Percentiles rank a stretch among this genome's conserved stretches.
Conservation (phyloP, 2,329 filamentous ascomycete genomes). For the Pseudovirgaria hyperparasitica region DNA sequence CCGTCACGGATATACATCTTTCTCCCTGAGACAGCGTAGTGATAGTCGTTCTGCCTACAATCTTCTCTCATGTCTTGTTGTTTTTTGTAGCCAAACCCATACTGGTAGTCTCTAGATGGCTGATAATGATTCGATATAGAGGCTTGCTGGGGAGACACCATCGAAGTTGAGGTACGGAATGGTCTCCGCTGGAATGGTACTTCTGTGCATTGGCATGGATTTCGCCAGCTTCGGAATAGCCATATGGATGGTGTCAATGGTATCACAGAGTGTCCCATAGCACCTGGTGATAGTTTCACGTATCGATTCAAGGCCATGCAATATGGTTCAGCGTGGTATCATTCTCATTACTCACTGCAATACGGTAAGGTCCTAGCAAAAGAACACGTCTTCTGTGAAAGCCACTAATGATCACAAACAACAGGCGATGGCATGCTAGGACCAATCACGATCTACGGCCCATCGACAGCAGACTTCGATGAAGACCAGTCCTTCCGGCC, state of each 20-base stretch:
- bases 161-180: constrained; percentile 18
- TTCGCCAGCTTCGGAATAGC: constrained; percentile 39
- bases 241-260: constrained; percentile 44
- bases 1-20: too few relatives aligned
- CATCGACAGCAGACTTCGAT: constrained; percentile 33
- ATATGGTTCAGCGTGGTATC: constrained; percentile 27
- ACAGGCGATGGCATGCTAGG: constrained; percentile 29
- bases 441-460: constrained; percentile 27
- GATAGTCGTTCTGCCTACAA: too few relatives aligned
- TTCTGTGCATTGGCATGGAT: constrained; percentile 44
- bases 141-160: constrained; percentile 15
- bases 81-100: too few relatives aligned
- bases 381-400: constrained; percentile 11
- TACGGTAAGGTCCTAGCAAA: too few relatives aligned
- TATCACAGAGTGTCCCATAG: constrained; percentile 41
- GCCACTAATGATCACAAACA: too few relatives aligned
- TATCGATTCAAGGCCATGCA: constrained; percentile 42
- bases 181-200: constrained; percentile 37
- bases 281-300: constrained; percentile 36
- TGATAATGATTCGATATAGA: too few relatives aligned
- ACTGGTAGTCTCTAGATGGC: too few relatives aligned
- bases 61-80: too few relatives aligned
- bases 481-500: constrained; percentile 31
- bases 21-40: too few relatives aligned
- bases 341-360: constrained; percentile 28